These are phyloP conservation scores for Elsinoe perseae DNA, from an alignment of 2,329 filamentous ascomycete species.

Conservation along the genomic window DNA sequence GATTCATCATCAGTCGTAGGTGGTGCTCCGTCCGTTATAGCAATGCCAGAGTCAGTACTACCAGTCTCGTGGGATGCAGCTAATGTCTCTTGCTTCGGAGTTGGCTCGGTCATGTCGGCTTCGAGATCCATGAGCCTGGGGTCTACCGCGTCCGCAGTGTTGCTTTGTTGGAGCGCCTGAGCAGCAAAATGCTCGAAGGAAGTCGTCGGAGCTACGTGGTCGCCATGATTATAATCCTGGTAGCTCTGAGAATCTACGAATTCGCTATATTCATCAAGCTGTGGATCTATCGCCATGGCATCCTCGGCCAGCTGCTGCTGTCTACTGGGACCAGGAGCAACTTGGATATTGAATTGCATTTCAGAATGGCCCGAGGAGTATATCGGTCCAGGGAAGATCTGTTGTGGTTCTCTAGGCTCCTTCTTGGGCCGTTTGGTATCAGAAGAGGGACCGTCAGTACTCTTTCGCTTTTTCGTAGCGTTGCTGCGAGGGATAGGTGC, in stretches of 20 bases:
- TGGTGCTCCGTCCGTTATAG: background rate
- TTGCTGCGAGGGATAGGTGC: constrained; percentile 52
- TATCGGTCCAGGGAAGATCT: constrained; percentile 15
- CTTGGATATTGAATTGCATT: constrained; percentile 3
- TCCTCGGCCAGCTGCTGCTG: constrained; percentile 1
- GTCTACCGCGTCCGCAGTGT: constrained; percentile 4
- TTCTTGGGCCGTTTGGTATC: constrained; percentile 23
- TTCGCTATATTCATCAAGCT: background rate
- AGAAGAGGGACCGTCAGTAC: constrained; percentile 33
- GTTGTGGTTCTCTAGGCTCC: constrained; percentile 18
- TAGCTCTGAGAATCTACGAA: background rate
- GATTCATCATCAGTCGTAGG: background rate
- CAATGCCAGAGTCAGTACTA: constrained; percentile 12
- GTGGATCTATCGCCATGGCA: constrained; percentile 13
- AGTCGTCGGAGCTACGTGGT: background rate
- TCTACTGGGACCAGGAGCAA: background rate
- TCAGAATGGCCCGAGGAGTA: background rate
- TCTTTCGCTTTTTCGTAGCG: constrained; percentile 46
- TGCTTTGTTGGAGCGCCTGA: constrained; percentile 16
- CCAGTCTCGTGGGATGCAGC: background rate
- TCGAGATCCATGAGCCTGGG: background rate
- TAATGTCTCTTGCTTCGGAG: background rate
- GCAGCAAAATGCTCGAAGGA: constrained; percentile 14
- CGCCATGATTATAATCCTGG: background rate
- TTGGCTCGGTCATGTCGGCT: background rate